phyloP scores from a whole-genome alignment of 139 green algal species.

The Coccomyxa sp. region DNA sequence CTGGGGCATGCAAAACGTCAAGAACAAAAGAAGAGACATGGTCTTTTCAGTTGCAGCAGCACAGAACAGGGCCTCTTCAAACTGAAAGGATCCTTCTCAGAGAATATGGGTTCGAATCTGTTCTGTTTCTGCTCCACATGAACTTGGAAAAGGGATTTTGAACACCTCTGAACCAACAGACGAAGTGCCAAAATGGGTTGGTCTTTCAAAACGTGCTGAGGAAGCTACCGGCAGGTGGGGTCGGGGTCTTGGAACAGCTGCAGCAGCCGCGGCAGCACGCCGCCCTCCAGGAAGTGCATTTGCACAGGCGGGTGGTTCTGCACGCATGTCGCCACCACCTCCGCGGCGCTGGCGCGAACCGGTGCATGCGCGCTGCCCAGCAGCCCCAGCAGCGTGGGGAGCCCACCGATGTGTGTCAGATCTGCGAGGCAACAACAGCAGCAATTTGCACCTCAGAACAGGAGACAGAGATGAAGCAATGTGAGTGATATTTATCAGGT shows the following conservation, averaged over 20 bases:
- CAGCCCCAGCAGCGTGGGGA: slow-evolving; percentile 66
- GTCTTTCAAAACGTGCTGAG: too few species aligned
- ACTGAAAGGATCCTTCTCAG: too few species aligned
- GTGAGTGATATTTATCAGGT: background rate
- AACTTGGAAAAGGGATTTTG: too few species aligned
- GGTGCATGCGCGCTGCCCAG: slow-evolving; percentile 42
- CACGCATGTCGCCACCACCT: slow-evolving; percentile 74
- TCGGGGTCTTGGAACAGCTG: slow-evolving; percentile 43
- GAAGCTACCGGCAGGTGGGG: slow-evolving; percentile 2
- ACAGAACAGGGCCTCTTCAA: too few species aligned
- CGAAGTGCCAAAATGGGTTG: too few species aligned
- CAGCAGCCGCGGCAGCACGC: slow-evolving; percentile 53
- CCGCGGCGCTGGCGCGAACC: slow-evolving; percentile 65
- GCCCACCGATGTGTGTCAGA: slow-evolving; percentile 74
- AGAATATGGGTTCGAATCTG: too few species aligned
- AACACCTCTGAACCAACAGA: too few species aligned
- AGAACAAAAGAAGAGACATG: too few species aligned
- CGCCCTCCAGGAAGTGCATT: slow-evolving; percentile 57
- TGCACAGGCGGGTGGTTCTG: slow-evolving; percentile 80
- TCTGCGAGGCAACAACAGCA: slow-evolving; percentile 43
- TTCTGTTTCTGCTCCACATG: too few species aligned
- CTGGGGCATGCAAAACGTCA: too few species aligned
- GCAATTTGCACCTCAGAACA: background rate
- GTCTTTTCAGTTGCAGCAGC: too few species aligned
- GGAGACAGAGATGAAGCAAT: background rate